Conservation (phyloP, 768 basidiomycete species). For the Agaricus subrufescens region DNA sequence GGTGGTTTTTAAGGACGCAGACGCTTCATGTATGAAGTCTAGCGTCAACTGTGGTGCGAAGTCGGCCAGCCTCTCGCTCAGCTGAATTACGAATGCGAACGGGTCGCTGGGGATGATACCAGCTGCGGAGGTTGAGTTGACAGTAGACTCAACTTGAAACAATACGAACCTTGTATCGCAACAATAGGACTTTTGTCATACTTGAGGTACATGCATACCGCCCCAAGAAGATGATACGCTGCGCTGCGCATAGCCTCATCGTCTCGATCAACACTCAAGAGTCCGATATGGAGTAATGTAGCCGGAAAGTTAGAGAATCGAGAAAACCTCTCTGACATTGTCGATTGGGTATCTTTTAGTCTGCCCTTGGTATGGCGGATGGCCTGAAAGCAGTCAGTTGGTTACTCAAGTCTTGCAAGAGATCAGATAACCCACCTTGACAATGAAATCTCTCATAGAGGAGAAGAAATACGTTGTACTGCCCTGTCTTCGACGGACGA, state of each 20-base stretch:
- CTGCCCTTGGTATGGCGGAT: constrained; percentile 74
- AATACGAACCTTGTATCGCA: constrained; percentile 54
- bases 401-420: not conserved
- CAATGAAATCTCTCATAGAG: constrained; percentile 59
- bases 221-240: constrained; percentile 74
- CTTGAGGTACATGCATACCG: constrained; percentile 73
- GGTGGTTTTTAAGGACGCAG: constrained; percentile 55
- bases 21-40: constrained; percentile 87
- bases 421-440: constrained; percentile 47
- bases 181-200: constrained; percentile 71
- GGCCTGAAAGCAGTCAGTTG: constrained; percentile 32
- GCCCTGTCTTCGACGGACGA: constrained; percentile 71
- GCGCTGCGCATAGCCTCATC: constrained; percentile 77
- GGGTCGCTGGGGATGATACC: constrained; percentile 69
- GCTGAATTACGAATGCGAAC: constrained; percentile 51
- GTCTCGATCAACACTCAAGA: constrained; percentile 69
- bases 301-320: constrained; percentile 83
- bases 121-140: constrained; percentile 32
- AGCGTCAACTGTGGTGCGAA: constrained; percentile 81
- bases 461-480: constrained; percentile 77
- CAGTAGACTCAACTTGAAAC: not conserved
- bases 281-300: constrained; percentile 79
- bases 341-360: constrained; percentile 49
- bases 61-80: constrained; percentile 69
- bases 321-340: constrained; percentile 60